phyloP scores from a whole-genome alignment of 192 early-diverging fungal genomes.

The Gorgonomyces haynaldii region DNA sequence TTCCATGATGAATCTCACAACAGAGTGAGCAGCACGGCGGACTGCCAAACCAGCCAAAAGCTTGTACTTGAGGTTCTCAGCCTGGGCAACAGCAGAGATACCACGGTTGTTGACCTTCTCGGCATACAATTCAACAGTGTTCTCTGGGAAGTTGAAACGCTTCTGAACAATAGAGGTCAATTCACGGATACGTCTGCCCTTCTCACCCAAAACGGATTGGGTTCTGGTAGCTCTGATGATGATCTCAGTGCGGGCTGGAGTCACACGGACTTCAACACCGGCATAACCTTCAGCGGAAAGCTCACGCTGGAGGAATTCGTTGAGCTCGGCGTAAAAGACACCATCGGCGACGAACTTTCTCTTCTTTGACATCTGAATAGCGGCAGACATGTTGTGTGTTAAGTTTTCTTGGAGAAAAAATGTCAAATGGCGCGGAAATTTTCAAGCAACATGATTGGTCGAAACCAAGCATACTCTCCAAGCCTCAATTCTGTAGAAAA shows the following conservation, averaged over 20 bases:
- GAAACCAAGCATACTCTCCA: too few species aligned
- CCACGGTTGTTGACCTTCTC: slow-evolving; percentile 95
- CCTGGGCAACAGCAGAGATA: slow-evolving; percentile 96
- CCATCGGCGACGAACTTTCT: slow-evolving; percentile 97
- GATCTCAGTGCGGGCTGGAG: slow-evolving; percentile 97
- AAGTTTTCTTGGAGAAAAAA: too few species aligned
- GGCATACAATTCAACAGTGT: slow-evolving; percentile 96
- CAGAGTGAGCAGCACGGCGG: slow-evolving; percentile 94
- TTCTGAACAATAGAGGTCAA: slow-evolving; percentile 97
- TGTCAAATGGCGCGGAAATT: too few species aligned
- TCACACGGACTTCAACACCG: slow-evolving; percentile 98
- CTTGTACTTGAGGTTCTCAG: slow-evolving; percentile 97
- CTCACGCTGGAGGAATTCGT: slow-evolving; percentile 98
- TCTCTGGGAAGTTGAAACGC: slow-evolving; percentile 98
- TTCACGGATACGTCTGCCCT: slow-evolving; percentile 97
- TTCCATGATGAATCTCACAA: slow-evolving; percentile 98
- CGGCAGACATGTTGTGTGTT: too few species aligned
- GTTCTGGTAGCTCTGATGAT: slow-evolving; percentile 99
- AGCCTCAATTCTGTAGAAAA: too few species aligned
- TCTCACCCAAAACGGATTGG: slow-evolving; percentile 94
- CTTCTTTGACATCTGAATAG: slow-evolving; percentile 24
- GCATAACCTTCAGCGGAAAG: slow-evolving; percentile 97
- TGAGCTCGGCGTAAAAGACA: slow-evolving; percentile 99
- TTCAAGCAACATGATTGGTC: too few species aligned
- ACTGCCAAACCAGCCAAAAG: slow-evolving; percentile 93